These are phyloP conservation scores for Passiflora organensis DNA, from an alignment of 345 rosid genomes.

Conservation along the genomic window DNA sequence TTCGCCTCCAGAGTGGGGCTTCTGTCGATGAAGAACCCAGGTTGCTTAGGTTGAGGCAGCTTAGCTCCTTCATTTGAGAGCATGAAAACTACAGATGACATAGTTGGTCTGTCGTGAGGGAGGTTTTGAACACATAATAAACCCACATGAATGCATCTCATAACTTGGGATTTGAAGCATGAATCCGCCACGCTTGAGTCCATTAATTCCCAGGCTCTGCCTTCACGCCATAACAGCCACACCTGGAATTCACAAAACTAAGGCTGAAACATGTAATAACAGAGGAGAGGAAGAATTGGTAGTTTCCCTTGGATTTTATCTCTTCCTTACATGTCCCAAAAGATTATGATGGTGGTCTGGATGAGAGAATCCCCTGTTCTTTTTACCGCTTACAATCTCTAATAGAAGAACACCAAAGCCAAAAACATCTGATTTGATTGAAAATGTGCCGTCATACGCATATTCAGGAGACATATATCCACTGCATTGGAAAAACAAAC, in stretches of 20 bases:
- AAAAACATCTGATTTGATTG: conserved; percentile 1
- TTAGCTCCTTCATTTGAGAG: neutral
- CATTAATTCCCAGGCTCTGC: conserved; percentile 4
- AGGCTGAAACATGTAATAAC: too few relatives aligned
- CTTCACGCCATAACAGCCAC: conserved; percentile 13
- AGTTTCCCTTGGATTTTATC: neutral
- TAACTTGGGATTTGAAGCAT: neutral
- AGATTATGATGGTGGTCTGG: neutral
- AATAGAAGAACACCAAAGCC: conserved; percentile 1
- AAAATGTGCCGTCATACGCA: neutral
- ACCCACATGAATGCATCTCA: neutral
- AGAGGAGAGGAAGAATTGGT: neutral
- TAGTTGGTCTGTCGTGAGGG: neutral
- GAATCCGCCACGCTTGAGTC: neutral
- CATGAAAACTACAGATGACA: conserved; percentile 2
- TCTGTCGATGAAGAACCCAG: conserved; percentile 1
- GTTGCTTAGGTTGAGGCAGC: neutral
- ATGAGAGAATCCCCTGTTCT: neutral
- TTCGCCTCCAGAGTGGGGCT: neutral
- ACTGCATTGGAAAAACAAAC: neutral
- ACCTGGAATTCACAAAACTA: conserved; percentile 2
- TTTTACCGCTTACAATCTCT: neutral
- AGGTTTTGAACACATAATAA: neutral
- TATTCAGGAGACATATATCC: conserved; percentile 2
- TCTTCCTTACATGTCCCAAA: neutral